Conservation (phyloP, 208 protist species). For the Leishmania guyanensis region DNA sequence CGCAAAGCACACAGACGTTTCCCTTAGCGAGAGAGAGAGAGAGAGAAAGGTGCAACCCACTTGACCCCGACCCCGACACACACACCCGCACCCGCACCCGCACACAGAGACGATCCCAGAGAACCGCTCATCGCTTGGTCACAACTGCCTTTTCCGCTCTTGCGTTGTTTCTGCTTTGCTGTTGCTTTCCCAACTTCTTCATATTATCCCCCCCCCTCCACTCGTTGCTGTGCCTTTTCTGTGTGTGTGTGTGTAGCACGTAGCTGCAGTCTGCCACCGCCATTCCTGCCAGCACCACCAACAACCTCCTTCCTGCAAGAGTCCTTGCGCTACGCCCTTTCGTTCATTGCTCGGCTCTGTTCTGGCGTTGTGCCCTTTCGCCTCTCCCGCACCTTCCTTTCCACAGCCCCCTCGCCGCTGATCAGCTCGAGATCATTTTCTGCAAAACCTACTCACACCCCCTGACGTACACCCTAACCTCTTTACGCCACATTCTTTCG, state of each 20-base stretch:
- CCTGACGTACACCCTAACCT: background rate
- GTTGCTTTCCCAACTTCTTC: background rate
- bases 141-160: background rate
- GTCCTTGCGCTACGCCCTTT: background rate
- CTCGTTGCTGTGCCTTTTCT: background rate
- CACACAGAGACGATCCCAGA: no score
- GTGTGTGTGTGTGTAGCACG: background rate
- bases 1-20: background rate
- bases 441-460: background rate
- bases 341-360: background rate
- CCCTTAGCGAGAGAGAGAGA: background rate
- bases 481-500: background rate
- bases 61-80: background rate
- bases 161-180: background rate
- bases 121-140: background rate
- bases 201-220: background rate
- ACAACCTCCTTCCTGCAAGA: background rate
- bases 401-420: background rate
- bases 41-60: no score
- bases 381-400: background rate
- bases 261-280: background rate
- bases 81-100: background rate
- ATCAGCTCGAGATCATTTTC: background rate
- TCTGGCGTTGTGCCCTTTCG: background rate
- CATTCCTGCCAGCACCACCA: background rate